A percentile compares a stretch with the other conserved stretches of the same genome.
phyloP scores from a whole-genome alignment of 163 green algal species.

The Prototheca wickerhamii region DNA sequence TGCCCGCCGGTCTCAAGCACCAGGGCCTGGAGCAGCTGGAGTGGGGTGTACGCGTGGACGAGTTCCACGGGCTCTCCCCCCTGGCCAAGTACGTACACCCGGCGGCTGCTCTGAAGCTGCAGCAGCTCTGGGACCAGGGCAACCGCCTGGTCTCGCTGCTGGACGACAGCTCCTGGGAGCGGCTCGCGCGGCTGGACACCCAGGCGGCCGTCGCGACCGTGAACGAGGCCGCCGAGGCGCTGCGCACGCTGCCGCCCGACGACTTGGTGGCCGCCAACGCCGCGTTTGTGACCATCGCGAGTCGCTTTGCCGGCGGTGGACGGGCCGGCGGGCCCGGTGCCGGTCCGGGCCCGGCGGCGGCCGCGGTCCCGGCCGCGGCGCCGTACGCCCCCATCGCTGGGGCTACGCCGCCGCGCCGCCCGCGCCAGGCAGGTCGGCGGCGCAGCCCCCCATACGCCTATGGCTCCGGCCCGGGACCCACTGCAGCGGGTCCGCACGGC shows the following conservation, averaged over 20 bases:
- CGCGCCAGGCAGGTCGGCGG: too few species aligned
- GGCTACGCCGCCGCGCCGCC: neutral
- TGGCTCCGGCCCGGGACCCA: neutral
- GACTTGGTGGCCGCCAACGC: conserved; percentile 19
- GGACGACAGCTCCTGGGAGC: conserved; percentile 35
- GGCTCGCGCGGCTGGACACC: conserved; percentile 17
- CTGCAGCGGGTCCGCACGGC: too few species aligned
- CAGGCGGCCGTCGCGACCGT: conserved; percentile 6
- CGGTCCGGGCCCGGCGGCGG: too few species aligned
- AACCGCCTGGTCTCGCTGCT: conserved; percentile 48
- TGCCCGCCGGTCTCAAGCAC: conserved; percentile 4
- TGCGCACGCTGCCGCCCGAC: conserved; percentile 8
- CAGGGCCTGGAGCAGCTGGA: conserved; percentile 37
- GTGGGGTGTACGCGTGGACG: conserved; percentile 50
- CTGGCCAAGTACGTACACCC: conserved; percentile 43
- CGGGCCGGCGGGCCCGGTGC: neutral
- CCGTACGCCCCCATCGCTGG: neutral
- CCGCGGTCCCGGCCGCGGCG: too few species aligned
- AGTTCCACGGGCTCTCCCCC: conserved; percentile 46
- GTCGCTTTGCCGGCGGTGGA: neutral
- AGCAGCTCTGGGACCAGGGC: conserved; percentile 54
- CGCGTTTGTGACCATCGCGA: conserved; percentile 5
- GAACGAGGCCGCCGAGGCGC: conserved; percentile 16
- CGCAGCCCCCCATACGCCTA: neutral
- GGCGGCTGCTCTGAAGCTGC: conserved; percentile 38